Conservation (phyloP, 139 green algal genomes). For the Chlamydomonas sphaeroides region DNA sequence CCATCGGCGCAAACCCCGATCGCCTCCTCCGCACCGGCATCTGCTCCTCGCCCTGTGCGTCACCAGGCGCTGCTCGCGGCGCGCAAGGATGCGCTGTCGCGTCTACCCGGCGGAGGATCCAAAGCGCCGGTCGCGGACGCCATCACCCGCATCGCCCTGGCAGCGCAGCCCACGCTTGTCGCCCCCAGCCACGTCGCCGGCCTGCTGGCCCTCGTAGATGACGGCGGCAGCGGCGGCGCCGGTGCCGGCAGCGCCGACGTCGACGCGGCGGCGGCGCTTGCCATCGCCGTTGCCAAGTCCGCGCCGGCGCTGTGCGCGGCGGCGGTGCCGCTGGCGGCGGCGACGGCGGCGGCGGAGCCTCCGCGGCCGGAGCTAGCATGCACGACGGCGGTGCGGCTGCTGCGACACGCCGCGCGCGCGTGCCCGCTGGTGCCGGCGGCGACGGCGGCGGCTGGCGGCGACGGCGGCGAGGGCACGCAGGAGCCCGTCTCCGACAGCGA, state of each 20-base stretch:
- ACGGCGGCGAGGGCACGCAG: not conserved
- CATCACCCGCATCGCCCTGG: constrained; percentile 50
- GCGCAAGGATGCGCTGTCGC: constrained; percentile 72
- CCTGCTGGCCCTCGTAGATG: constrained; percentile 48
- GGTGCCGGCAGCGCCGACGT: not conserved
- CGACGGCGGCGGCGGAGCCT: not conserved
- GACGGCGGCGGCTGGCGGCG: not conserved
- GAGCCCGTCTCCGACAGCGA: not conserved
- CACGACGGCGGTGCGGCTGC: constrained; percentile 15
- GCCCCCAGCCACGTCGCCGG: constrained; percentile 58
- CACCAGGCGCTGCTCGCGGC: constrained; percentile 26
- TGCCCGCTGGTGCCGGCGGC: not conserved
- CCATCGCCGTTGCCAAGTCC: constrained; percentile 15
- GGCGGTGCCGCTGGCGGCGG: constrained; percentile 3
- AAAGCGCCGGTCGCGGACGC: constrained; percentile 62
- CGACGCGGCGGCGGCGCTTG: not conserved
- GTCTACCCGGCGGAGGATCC: constrained; percentile 62
- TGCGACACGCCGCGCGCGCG: constrained; percentile 3
- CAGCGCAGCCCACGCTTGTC: constrained; percentile 68
- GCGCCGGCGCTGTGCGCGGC: constrained; percentile 5
- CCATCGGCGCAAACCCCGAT: too few species aligned
- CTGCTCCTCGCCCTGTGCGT: too few species aligned
- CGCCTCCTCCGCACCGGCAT: too few species aligned
- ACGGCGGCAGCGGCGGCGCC: not conserved
- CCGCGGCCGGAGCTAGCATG: constrained; percentile 4